Evolutionary conservation across 345 rosid genomes (phyloP).

Genomic region (Corymbia maculata): DNA sequence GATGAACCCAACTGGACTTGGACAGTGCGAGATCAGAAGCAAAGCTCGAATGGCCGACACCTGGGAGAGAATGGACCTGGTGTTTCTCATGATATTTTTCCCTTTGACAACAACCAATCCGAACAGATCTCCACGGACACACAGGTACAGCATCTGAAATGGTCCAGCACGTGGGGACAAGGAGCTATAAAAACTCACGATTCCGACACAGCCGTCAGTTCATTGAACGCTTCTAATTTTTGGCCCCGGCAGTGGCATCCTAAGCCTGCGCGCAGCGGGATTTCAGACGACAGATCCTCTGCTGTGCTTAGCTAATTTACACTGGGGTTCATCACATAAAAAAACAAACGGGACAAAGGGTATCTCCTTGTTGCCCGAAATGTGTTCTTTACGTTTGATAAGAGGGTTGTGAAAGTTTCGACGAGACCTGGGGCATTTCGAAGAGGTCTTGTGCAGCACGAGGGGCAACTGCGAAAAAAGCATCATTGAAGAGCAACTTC

Average conservation of each 20-base stretch:
- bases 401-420: background rate
- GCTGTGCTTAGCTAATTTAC: background rate
- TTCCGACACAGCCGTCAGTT: background rate
- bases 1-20: background rate
- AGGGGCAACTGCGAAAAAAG: background rate
- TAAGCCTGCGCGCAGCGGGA: background rate
- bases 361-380: background rate
- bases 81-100: background rate
- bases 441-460: background rate
- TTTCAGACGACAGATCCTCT: background rate
- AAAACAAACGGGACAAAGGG: background rate
- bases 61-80: background rate
- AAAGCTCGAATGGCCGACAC: background rate
- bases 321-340: background rate
- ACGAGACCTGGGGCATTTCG: background rate
- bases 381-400: background rate
- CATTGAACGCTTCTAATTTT: background rate
- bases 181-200: background rate
- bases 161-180: background rate
- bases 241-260: background rate
- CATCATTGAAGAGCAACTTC: background rate
- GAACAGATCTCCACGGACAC: background rate
- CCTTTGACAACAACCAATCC: background rate
- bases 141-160: background rate
- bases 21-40: background rate